Evolutionary conservation across 306 rosid species (phyloP), one percentile per base, ranked within the genome.

Genomic region (Lathyrus sativus): DNA sequence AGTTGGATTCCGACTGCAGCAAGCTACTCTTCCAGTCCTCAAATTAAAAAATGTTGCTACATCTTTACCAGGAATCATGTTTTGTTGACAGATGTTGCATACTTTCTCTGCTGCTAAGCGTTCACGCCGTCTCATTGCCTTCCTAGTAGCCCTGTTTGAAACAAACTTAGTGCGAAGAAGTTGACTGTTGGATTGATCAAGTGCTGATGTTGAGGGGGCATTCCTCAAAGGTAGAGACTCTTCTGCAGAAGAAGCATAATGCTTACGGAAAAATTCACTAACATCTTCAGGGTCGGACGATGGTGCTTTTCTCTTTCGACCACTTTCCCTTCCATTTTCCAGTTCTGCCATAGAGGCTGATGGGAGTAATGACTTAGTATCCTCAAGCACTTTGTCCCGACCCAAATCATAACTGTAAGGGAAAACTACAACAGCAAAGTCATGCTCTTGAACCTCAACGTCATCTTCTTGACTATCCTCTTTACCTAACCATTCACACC

Each of bases 401-500:
- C 98, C 96, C 63, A 92, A 76, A 68, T 80, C 87, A 61, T 80
- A 80, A 82, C 84, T 76, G 37, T 89, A 89, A 56, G 80, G 24
- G 67, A 92, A 92, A 81, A 79, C 76, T 68, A 89, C 82, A 22
- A 92, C 49, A 5, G 88, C 96, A 62, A 71, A 86, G 55, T 82
- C 82, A 66, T 86, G 96, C 77, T 72, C 81, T 56, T 85, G 83
- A 77, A 82, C 76, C 68, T 74, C 70, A 29, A 28, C 14, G 13
- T 55, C 63, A 51, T 74, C 70, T 19, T 70, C 82, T 37, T 71
- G 68, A 51, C 11, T 83, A 17, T 42, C 28, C 61, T 64, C 77
- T 71, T 78, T 70, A 51, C 96, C 98, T 68, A 89, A 74, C 98
- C 98, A 92, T 77, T 92, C 96, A 22, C 98, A 92, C 98, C 98